phyloP scores from a whole-genome alignment of 495 filamentous ascomycete species.

The Sabuloglossum arenarium region DNA sequence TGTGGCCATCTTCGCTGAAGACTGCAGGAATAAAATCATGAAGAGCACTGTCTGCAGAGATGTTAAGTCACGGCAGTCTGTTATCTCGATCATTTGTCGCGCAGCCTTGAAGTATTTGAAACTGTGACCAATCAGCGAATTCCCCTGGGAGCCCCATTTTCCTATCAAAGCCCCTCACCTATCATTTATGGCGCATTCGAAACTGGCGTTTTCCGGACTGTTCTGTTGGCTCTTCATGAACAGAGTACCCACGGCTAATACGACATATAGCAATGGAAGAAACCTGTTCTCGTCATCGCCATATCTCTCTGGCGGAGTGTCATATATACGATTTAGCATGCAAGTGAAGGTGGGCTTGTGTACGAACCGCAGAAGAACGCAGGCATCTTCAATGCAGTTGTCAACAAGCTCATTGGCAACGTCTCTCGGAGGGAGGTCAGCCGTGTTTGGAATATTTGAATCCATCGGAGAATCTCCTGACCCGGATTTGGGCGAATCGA shows the following conservation, averaged over 20 bases:
- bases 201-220: constrained; percentile 3
- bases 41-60: constrained; percentile 10
- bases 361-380: constrained; percentile 65
- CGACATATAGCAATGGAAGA: constrained; percentile 63
- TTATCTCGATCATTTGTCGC: constrained; percentile 9
- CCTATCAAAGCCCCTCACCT: neutral
- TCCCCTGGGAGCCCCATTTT: neutral
- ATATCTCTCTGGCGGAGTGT: constrained; percentile 42
- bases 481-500: constrained; percentile 52
- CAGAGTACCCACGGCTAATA: constrained; percentile 70
- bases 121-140: constrained; percentile 8
- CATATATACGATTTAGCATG: constrained; percentile 61
- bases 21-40: constrained; percentile 12
- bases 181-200: constrained; percentile 6
- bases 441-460: constrained; percentile 27
- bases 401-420: constrained; percentile 49
- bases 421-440: constrained; percentile 49
- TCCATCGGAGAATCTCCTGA: constrained; percentile 39
- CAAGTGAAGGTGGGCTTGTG: constrained; percentile 72
- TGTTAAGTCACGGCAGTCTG: constrained; percentile 8
- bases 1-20: constrained; percentile 7
- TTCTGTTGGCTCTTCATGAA: constrained; percentile 31
- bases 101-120: constrained; percentile 8
- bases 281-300: constrained; percentile 60
- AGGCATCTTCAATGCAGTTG: constrained; percentile 64